These are phyloP conservation scores for Pichia terricola DNA, from an alignment of 1,139 yeast genomes.

Conservation along the genomic window DNA sequence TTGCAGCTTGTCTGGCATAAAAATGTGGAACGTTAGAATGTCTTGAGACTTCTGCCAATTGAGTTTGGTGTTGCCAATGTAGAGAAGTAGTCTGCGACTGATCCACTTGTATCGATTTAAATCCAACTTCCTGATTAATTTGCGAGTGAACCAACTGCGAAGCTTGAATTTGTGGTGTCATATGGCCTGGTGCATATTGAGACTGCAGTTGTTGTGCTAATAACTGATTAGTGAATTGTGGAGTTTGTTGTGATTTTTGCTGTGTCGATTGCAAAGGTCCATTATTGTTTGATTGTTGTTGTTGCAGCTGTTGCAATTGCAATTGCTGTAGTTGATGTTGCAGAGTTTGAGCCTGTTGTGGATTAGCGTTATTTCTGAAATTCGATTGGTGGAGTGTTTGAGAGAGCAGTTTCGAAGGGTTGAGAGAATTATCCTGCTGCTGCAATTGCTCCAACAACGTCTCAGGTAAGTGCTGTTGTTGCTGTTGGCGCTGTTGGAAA, in stretches of 20 bases:
- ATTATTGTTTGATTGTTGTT: slow-evolving; percentile 1
- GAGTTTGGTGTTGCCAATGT: slow-evolving; percentile 85
- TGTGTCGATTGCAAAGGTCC: slow-evolving; percentile 16
- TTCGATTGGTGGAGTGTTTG: slow-evolving; percentile 32
- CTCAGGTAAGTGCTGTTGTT: slow-evolving; percentile 6
- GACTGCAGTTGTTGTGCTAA: slow-evolving; percentile 8
- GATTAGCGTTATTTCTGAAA: slow-evolving; percentile 12
- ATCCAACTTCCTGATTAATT: slow-evolving; percentile 14
- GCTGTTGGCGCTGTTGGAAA: slow-evolving; percentile 11
- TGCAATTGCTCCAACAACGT: slow-evolving; percentile 9
- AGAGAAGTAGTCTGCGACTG: slow-evolving; percentile 36
- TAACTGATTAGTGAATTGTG: slow-evolving; percentile 12
- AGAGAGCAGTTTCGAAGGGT: slow-evolving; percentile 28
- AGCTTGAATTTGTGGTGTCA: slow-evolving; percentile 8
- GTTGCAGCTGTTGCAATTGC: slow-evolving; percentile 23
- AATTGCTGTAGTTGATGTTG: slow-evolving; percentile 14
- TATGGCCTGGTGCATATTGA: slow-evolving; percentile 6
- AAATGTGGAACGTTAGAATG: slow-evolving; percentile 65
- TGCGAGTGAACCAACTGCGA: slow-evolving; percentile 12
- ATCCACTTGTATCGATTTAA: slow-evolving; percentile 29
- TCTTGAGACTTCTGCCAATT: slow-evolving; percentile 70
- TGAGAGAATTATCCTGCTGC: slow-evolving; percentile 20
- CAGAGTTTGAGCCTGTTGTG: slow-evolving; percentile 6
- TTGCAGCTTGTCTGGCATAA: slow-evolving; percentile 89
- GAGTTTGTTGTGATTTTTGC: slow-evolving; percentile 11